Conservation (phyloP, 495 filamentous ascomycete genomes). For the Sordaria brevicollis region DNA sequence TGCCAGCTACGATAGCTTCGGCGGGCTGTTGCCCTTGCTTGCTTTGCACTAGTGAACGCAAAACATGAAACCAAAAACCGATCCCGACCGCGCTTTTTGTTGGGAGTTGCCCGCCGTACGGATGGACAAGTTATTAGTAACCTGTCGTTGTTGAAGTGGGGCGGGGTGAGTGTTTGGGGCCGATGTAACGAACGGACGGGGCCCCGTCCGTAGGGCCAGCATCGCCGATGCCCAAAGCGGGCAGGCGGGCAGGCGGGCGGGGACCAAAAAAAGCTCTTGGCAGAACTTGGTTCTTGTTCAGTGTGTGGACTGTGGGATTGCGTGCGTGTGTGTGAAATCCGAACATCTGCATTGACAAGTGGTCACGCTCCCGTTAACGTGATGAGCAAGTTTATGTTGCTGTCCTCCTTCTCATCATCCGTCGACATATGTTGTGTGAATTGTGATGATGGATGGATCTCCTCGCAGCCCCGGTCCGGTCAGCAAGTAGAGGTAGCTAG, state of each 20-base stretch:
- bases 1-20: not conserved
- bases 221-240: not conserved
- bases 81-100: not conserved
- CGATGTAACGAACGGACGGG: not conserved
- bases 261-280: too few species aligned
- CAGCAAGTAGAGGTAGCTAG: not conserved
- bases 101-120: too few species aligned
- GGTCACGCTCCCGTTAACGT: not conserved
- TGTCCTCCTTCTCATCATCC: not conserved
- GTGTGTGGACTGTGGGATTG: too few species aligned
- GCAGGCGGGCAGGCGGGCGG: not conserved
- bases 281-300: not conserved
- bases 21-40: not conserved
- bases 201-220: not conserved
- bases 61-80: too few species aligned
- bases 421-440: not conserved
- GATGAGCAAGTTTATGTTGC: not conserved
- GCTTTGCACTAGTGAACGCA: not conserved
- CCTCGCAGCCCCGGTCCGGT: not conserved
- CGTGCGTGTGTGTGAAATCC: not conserved
- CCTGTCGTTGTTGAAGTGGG: not conserved
- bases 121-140: too few species aligned
- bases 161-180: not conserved
- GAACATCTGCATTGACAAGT: not conserved
- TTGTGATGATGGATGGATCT: not conserved